A percentile compares a stretch with the other conserved stretches of the same genome.
Evolutionary conservation across 1,139 yeast genomes (phyloP).

Genomic region (Suhomyces wounanorum): DNA sequence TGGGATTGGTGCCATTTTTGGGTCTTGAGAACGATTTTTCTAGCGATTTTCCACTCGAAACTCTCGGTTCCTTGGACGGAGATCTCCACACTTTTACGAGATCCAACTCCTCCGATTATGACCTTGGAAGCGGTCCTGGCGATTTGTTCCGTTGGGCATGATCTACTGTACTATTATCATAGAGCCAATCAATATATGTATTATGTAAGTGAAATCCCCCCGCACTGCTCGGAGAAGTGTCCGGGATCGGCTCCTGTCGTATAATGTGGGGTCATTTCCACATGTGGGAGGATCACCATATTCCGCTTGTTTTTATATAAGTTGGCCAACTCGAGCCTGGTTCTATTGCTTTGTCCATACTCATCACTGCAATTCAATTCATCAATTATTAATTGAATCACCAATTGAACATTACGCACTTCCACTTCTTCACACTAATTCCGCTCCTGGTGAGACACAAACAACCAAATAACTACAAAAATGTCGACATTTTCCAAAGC

Average conservation of each 20-base stretch:
- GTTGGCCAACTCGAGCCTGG: neutral
- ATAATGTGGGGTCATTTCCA: slow-evolving; percentile 4
- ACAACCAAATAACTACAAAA: neutral
- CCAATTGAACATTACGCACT: neutral
- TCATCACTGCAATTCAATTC: neutral
- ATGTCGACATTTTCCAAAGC: slow-evolving; percentile 71
- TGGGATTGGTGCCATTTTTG: slow-evolving; percentile 61
- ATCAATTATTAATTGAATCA: neutral
- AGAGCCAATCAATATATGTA: neutral
- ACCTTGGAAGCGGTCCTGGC: neutral
- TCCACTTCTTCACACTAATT: too few relatives aligned
- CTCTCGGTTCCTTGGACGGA: neutral
- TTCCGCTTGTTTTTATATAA: neutral
- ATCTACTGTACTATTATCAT: neutral
- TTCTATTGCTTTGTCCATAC: neutral
- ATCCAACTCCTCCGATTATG: neutral
- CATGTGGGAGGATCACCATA: slow-evolving; percentile 26
- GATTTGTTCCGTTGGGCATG: slow-evolving; percentile 2
- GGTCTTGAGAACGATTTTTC: slow-evolving; percentile 26
- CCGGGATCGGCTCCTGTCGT: slow-evolving; percentile 8
- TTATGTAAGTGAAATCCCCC: neutral
- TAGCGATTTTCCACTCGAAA: neutral
- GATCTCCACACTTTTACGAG: neutral
- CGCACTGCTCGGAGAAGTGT: neutral
- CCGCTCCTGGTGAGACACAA: neutral